Evolutionary conservation across 805 yeast genomes (phyloP).

Genomic region (Novakomyces olei): DNA sequence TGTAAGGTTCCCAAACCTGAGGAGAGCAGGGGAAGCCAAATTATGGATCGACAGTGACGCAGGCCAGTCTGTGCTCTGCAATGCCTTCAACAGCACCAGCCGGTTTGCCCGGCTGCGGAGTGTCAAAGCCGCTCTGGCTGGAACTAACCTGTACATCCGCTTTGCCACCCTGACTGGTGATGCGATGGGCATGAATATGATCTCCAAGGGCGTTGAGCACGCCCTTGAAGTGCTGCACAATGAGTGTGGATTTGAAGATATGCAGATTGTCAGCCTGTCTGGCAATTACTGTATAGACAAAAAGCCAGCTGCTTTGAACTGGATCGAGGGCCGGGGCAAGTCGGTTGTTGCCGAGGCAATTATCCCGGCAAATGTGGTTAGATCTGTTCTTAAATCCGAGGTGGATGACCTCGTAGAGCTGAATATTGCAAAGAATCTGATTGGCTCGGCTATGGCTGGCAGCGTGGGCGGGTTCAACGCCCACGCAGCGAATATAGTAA

Average conservation of each 20-base stretch:
- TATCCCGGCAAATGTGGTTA: conserved; percentile 61
- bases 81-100: conserved; percentile 88
- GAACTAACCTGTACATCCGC: conserved; percentile 66
- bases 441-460: conserved; percentile 98
- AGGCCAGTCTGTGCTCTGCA: conserved; percentile 61
- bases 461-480: conserved; percentile 96
- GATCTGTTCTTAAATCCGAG: conserved; percentile 67
- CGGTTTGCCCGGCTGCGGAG: conserved; percentile 89
- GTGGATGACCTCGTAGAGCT: conserved; percentile 82
- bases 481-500: conserved; percentile 89
- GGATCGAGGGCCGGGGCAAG: conserved; percentile 99
- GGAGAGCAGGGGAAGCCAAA: conserved; percentile 85
- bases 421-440: conserved; percentile 67
- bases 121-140: conserved; percentile 84
- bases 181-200: conserved; percentile 99
- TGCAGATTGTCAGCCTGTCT: conserved; percentile 77
- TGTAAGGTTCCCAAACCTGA: conserved; percentile 63
- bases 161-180: conserved; percentile 98
- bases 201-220: conserved; percentile 88
- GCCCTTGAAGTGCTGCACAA: conserved; percentile 66
- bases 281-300: conserved; percentile 97
- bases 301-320: conserved; percentile 92
- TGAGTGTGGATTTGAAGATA: conserved; percentile 81
- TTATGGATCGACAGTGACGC: conserved; percentile 89
- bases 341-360: conserved; percentile 91